Evolutionary conservation across 2,329 filamentous ascomycete genomes (phyloP).

Genomic region (Pseudogymnoascus verrucosus): DNA sequence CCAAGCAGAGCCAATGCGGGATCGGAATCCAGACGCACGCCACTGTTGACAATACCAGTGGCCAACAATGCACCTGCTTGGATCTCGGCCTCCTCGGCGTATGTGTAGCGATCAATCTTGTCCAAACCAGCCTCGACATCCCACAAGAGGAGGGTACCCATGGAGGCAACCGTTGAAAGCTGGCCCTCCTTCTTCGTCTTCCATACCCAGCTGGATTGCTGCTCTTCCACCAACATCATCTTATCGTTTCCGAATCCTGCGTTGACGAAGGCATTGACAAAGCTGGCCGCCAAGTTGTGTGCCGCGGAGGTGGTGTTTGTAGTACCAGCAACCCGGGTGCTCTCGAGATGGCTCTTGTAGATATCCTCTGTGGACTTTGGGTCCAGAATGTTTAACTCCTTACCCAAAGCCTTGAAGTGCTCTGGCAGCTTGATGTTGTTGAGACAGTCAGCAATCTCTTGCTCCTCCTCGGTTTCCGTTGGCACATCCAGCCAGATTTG

Average conservation of each 20-base stretch:
- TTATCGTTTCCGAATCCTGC: conserved; percentile 94
- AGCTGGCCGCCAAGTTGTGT: conserved; percentile 90
- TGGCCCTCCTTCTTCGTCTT: conserved; percentile 98
- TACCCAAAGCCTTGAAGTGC: conserved; percentile 87
- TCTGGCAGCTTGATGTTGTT: conserved; percentile 83
- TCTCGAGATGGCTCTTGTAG: conserved; percentile 98
- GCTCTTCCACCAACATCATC: conserved; percentile 87
- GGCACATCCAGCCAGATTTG: conserved; percentile 71
- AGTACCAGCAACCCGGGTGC: conserved; percentile 81
- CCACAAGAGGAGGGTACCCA: conserved; percentile 88
- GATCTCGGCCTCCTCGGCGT: conserved; percentile 73
- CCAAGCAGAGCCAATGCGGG: conserved; percentile 80
- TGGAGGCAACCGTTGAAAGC: conserved; percentile 89
- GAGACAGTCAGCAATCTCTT: conserved; percentile 71
- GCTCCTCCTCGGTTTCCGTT: conserved; percentile 56
- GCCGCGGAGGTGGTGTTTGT: conserved; percentile 93
- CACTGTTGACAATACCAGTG: conserved; percentile 92
- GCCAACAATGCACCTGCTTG: conserved; percentile 87
- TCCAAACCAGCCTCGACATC: conserved; percentile 88
- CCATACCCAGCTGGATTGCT: conserved; percentile 94
- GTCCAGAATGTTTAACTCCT: conserved; percentile 93
- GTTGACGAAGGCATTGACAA: conserved; percentile 96
- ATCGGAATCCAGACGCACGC: conserved; percentile 81
- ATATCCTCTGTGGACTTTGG: conserved; percentile 97
- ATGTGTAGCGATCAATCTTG: conserved; percentile 91